Base-by-base conservation (phyloP, 192 early-diverging fungal species). In the Lobulomyces angularis region DNA sequence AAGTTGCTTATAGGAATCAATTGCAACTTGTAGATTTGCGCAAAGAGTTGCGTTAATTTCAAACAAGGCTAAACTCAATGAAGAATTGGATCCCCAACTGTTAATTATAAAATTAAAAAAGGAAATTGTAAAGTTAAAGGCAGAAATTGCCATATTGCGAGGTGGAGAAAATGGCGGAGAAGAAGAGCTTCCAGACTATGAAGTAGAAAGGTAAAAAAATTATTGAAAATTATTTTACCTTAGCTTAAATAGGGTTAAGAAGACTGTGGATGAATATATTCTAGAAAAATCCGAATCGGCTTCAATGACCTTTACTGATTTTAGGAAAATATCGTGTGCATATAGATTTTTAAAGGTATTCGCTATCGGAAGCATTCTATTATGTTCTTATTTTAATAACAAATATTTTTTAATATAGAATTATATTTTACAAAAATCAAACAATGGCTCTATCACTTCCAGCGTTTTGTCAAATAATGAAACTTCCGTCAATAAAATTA, bases 11-110 rank as follows among this genome's bases (percentile, higher is more conserved):
- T 36, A 71, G 62, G 75, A 78, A 67, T 71, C 67, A 30, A 76
- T 78, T 8, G 72, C 74, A n/a, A 78, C 72, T 1, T 78, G 75
- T 35, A 54, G 75, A 12, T 78, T 78, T 47, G 70, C 75, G 3
- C 68, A 77, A 42, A 56, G 75, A 4, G 75, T 78, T 1, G 71
- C 75, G 4, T 45, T 75, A 37, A 70, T 77, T 21, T 44, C 62
- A 20, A 78, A 78, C 49, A 48, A 48, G 19, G 66, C 61, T 8
- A 43, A 38, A 14, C 38, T 74, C 19, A 77, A 77, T 42, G 72
- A 77, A 48, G 69, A 78, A 42, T 19, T 78, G 12, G 75, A 78
- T 45, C 75, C 75, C 8, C 42, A 53, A 22, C 36, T 77, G 16
- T 23, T 69, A 3, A 78, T 78, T 53, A 65, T 54, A 6, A 17